A percentile compares a stretch with the other conserved stretches of the same genome.
Evolutionary conservation across 345 rosid genomes (phyloP).

Genomic region (Durio zibethinus): DNA sequence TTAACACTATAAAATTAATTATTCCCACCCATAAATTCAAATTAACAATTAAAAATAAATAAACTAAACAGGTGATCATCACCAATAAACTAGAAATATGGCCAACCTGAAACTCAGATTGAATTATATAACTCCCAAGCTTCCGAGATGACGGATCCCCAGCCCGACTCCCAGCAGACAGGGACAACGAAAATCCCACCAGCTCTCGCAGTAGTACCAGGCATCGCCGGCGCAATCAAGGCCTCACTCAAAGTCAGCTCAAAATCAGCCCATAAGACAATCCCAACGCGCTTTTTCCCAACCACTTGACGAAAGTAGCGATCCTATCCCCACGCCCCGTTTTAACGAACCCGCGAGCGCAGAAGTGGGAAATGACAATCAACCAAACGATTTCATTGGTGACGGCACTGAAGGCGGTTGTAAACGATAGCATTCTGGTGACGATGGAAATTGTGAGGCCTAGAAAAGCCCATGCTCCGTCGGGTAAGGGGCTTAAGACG

Average conservation of each 20-base stretch:
- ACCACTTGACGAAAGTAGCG: constrained; percentile 93
- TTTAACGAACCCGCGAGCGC: constrained; percentile 95
- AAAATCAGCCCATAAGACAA: constrained; percentile 80
- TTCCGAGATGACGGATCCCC: constrained; percentile 70
- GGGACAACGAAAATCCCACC: constrained; percentile 85
- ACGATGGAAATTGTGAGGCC: constrained; percentile 73
- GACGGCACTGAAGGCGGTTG: constrained; percentile 80
- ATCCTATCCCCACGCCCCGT: constrained; percentile 91
- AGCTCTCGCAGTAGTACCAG: constrained; percentile 93
- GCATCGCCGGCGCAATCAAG: constrained; percentile 95
- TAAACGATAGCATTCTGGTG: constrained; percentile 68
- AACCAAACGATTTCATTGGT: constrained; percentile 92
- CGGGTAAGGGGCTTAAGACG: constrained; percentile 82
- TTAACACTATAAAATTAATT: too few species aligned
- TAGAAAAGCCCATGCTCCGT: constrained; percentile 96
- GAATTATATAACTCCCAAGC: constrained; percentile 76
- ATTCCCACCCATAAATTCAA: neutral
- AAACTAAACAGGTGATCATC: neutral
- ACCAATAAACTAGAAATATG: neutral
- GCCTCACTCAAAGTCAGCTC: constrained; percentile 85
- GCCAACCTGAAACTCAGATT: constrained; percentile 82
- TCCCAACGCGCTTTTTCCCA: constrained; percentile 86
- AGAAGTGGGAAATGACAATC: constrained; percentile 95
- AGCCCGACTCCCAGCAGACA: constrained; percentile 81
- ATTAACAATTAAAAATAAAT: neutral